Evolutionary conservation across 2,329 filamentous ascomycete genomes (phyloP), one percentile per base, ranked within the genome.

Genomic region (Parafenestella ontariensis): DNA sequence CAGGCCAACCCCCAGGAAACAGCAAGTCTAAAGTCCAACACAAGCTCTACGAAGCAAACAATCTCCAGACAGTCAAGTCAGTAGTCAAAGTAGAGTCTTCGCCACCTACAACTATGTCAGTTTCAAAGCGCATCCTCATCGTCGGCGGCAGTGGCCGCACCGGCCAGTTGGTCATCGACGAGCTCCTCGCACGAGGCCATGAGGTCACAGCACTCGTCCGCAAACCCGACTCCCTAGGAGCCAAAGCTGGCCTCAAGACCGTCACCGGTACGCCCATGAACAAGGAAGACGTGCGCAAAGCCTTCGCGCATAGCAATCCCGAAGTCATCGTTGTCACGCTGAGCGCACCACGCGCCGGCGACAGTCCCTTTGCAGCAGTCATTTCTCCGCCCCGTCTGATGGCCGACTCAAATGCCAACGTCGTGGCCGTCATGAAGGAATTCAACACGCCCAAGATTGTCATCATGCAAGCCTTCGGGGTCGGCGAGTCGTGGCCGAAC

Each of bases 381-480:
- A 74, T 79, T 15, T 73, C 77, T 0, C 78, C 81, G 0, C 73
- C 74, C 0, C 72, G 77, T 3, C 70, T 85, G n/a, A 81, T 85
- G 74, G 76, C 78, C 1, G 76, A 80, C 50, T 73, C 76, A 15
- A 73, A 78, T 15, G 65, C 64, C 20, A 76, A 78, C 40, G 59
- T 77, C 3, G 58, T 79, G 11, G 56, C 68, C 0, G 70, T 65
- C 3, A 80, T 80, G 75, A 69, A 76, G 46, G 66, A 71, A 17
- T 70, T 71, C 43, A 66, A 66, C 0, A 70, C 75, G 45, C 56
- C 42, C 7, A 83, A 81, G 46, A 61, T 84, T 2, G 75, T 85
- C 23, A 72, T 82, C 43, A 78, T 85, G 69, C 82, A 79, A 11
- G 78, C 81, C 1, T 79, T 82, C 55, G 84, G 83, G 10, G 77